Conservation (phyloP, 164 flowering plant genomes). For the Annona squamosa region DNA sequence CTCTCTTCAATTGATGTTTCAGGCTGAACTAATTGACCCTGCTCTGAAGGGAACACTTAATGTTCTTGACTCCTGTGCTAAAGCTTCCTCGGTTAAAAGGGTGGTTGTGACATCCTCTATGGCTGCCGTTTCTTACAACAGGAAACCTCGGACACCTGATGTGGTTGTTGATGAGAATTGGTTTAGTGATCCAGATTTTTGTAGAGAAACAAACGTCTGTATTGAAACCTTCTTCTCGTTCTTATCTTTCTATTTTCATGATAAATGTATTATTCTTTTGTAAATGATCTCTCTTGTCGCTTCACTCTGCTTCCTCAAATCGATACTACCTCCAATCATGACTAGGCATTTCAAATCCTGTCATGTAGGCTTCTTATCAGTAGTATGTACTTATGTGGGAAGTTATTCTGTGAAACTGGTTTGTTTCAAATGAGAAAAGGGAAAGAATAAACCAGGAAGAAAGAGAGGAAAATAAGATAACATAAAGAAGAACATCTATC, state of each 20-base stretch:
- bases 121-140: slow-evolving; percentile 39
- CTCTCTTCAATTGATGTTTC: slow-evolving; percentile 12
- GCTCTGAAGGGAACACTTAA: slow-evolving; percentile 65
- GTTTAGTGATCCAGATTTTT: slow-evolving; percentile 41
- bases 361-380: not conserved
- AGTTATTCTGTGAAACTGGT: too few species aligned
- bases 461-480: too few species aligned
- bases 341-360: not conserved
- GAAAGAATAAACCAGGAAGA: too few species aligned
- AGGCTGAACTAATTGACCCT: slow-evolving; percentile 54
- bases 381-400: too few species aligned
- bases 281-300: not conserved
- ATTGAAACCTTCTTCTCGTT: not conserved
- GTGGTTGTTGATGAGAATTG: slow-evolving; percentile 59
- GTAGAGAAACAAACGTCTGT: slow-evolving; percentile 31
- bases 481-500: too few species aligned
- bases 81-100: slow-evolving; percentile 37
- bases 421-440: too few species aligned
- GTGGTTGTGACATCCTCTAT: slow-evolving; percentile 57
- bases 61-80: slow-evolving; percentile 47
- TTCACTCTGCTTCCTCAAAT: not conserved
- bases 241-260: not conserved
- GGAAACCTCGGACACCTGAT: slow-evolving; percentile 33
- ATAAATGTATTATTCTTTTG: not conserved
- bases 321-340: not conserved